Evolutionary conservation across 495 filamentous ascomycete genomes (phyloP).

Genomic region (Terfezia boudieri): DNA sequence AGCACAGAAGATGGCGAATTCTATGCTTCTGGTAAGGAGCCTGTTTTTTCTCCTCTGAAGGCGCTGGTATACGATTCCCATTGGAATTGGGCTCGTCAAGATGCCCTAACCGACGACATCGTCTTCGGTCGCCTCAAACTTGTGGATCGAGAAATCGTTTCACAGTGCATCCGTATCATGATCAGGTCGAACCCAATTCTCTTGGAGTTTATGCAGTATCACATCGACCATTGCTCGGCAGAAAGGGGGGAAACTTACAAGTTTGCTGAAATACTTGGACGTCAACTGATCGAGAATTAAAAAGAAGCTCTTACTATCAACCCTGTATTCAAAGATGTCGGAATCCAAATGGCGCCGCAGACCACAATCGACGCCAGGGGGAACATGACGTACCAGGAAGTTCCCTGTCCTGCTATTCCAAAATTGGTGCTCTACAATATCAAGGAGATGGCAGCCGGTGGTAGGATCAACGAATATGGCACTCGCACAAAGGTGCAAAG

Average conservation of each 20-base stretch:
- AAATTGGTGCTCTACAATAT: slow-evolving; percentile 99
- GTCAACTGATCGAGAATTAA: slow-evolving; percentile 92
- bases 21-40: slow-evolving; percentile 85
- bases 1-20: slow-evolving; percentile 85
- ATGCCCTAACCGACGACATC: slow-evolving; percentile 89
- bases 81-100: slow-evolving; percentile 98
- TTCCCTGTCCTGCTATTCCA: slow-evolving; percentile 67
- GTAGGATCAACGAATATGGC: slow-evolving; percentile 94
- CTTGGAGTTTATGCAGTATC: slow-evolving; percentile 98
- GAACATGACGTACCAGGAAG: slow-evolving; percentile 72
- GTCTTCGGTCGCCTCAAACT: slow-evolving; percentile 87
- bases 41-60: slow-evolving; percentile 77
- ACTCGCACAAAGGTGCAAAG: slow-evolving; percentile 96
- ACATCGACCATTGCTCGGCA: slow-evolving; percentile 96
- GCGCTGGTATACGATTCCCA: slow-evolving; percentile 93
- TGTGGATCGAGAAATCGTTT: slow-evolving; percentile 94
- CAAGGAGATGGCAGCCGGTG: slow-evolving; percentile 93
- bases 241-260: slow-evolving; percentile 93
- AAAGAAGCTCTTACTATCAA: slow-evolving; percentile 63
- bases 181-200: slow-evolving; percentile 90
- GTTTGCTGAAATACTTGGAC: slow-evolving; percentile 84
- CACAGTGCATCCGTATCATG: slow-evolving; percentile 96
- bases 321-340: slow-evolving; percentile 89
- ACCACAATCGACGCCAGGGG: slow-evolving; percentile 76
- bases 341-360: slow-evolving; percentile 71